Conservation (phyloP, 2,329 filamentous ascomycete genomes). For the Phaeosphaeriaceae sp. region DNA sequence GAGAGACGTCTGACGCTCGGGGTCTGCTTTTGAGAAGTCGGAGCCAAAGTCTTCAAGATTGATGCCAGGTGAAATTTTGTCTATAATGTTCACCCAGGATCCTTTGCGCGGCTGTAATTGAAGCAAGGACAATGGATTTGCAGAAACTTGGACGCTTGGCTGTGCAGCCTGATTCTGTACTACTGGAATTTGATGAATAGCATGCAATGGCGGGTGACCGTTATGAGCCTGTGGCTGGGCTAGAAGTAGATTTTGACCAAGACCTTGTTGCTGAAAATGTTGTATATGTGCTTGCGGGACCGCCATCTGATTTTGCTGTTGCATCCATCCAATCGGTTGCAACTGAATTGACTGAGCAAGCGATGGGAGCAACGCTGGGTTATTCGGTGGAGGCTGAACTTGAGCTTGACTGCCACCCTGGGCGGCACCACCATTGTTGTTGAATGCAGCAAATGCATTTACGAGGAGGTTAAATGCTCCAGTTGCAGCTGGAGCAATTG, state of each 20-base stretch:
- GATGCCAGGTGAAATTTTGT: conserved; percentile 57
- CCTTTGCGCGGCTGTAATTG: conserved; percentile 48
- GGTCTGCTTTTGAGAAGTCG: conserved; percentile 39
- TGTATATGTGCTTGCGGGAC: conserved; percentile 18
- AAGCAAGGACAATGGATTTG: conserved; percentile 38
- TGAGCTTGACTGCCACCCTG: conserved; percentile 12
- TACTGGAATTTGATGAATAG: too few relatives aligned
- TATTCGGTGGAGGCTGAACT: conserved; percentile 15
- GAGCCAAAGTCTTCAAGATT: conserved; percentile 52
- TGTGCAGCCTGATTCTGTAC: background rate
- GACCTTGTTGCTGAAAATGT: background rate
- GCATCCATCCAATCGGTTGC: conserved; percentile 24
- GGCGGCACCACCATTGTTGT: conserved; percentile 17
- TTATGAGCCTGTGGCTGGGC: background rate
- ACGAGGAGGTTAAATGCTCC: conserved; percentile 5
- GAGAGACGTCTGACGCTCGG: conserved; percentile 42
- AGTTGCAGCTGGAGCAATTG: conserved; percentile 4
- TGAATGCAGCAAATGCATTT: background rate
- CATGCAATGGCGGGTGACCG: background rate
- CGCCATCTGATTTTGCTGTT: conserved; percentile 21
- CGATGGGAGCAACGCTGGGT: conserved; percentile 19
- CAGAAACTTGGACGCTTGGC: background rate
- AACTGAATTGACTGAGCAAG: conserved; percentile 24
- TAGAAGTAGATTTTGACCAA: conserved; percentile 7
- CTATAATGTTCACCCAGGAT: conserved; percentile 59